Percentiles rank a stretch among this genome's conserved stretches.
phyloP scores from a whole-genome alignment of 1,284 basidiomycete genomes.

The Pseudozyma thailandica region DNA sequence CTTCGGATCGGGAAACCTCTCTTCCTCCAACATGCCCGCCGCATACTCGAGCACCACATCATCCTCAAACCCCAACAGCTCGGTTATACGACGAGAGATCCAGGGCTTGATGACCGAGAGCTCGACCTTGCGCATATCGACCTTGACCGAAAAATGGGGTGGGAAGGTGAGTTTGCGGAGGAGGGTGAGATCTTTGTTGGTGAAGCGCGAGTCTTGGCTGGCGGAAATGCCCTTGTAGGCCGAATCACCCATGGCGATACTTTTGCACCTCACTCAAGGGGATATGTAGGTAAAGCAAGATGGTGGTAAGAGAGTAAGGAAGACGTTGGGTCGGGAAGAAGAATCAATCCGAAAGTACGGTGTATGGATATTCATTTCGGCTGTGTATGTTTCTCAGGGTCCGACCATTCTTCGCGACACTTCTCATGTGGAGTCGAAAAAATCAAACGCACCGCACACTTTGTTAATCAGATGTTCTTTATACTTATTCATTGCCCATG shows the following conservation, averaged over 20 bases:
- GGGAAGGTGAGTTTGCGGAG: constrained; percentile 88
- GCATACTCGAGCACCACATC: constrained; percentile 97
- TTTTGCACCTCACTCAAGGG: background rate
- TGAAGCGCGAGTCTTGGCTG: constrained; percentile 76
- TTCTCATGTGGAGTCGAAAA: background rate
- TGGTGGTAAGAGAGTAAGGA: too few relatives aligned
- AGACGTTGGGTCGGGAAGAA: too few relatives aligned
- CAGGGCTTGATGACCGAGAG: constrained; percentile 80
- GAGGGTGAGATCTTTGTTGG: constrained; percentile 90
- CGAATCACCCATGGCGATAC: constrained; percentile 33
- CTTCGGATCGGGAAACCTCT: constrained; percentile 87
- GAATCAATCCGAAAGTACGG: too few relatives aligned
- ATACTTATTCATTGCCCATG: background rate
- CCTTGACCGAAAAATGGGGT: constrained; percentile 76
- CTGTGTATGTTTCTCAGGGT: too few relatives aligned
- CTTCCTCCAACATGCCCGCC: constrained; percentile 88
- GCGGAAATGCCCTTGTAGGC: constrained; percentile 53
- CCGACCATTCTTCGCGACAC: too few relatives aligned
- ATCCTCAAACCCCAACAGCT: constrained; percentile 92
- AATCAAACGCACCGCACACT: background rate
- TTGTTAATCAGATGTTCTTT: background rate
- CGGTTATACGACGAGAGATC: constrained; percentile 89
- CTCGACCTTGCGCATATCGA: constrained; percentile 95
- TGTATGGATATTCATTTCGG: too few relatives aligned
- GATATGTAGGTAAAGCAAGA: background rate